Evolutionary conservation across 305 asterid genomes (phyloP).

Genomic region (Ilex paraguariensis): DNA sequence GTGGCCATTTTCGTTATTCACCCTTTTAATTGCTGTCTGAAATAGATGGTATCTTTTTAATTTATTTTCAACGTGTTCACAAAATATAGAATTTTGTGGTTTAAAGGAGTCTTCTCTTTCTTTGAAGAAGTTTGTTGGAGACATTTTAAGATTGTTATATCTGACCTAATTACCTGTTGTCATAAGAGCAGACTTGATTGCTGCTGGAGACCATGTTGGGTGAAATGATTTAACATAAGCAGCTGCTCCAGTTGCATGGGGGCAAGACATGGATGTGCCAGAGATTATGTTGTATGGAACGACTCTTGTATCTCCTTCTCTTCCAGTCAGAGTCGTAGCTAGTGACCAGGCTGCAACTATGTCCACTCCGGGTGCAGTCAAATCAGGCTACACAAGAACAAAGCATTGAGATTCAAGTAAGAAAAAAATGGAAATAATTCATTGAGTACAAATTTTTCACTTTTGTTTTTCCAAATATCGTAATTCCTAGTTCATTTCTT

Average conservation of each 20-base stretch:
- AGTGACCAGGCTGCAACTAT: constrained; percentile 66
- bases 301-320: constrained; percentile 29
- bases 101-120: too few species aligned
- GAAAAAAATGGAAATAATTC: not conserved
- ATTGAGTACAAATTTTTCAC: not conserved
- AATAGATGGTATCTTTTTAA: too few species aligned
- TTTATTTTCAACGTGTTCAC: too few species aligned
- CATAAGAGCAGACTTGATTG: constrained; percentile 63
- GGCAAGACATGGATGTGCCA: constrained; percentile 72
- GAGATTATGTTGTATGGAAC: constrained; percentile 52
- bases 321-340: constrained; percentile 34
- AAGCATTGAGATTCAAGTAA: not conserved
- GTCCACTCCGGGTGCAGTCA: constrained; percentile 62
- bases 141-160: not conserved
- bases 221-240: constrained; percentile 60
- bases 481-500: too few species aligned
- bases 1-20: too few species aligned
- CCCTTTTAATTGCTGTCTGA: too few species aligned
- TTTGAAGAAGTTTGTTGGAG: not conserved
- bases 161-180: constrained; percentile 37
- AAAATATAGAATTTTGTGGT: too few species aligned
- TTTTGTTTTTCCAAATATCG: too few species aligned
- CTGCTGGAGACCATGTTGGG: constrained; percentile 69
- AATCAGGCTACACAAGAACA: constrained; percentile 39
- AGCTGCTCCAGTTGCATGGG: constrained; percentile 60